Evolutionary conservation across 2,329 filamentous ascomycete genomes (phyloP), one percentile per base, ranked within the genome.

Genomic region (Fusarium sp.): DNA sequence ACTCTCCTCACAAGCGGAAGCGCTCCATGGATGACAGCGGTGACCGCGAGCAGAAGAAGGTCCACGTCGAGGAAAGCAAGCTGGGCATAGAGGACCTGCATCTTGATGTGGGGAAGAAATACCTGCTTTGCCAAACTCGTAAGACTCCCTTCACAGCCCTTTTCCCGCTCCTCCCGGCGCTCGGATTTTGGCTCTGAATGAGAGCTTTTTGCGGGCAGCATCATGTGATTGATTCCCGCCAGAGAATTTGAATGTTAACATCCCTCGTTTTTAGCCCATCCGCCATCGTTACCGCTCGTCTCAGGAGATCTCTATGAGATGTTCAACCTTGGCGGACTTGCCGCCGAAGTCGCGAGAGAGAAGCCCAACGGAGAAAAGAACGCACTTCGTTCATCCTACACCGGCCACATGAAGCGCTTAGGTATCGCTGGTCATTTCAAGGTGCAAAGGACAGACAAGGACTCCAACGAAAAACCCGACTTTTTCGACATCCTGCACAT

Each of bases 321-420:
- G 70, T 89, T 85, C 73, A 78, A 79, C 68, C 75, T 89, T 63
- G 78, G 79, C 43, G 76, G 73, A 48, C 80, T 89, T 51, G 86
- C 86, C 54, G 80, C 82, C 53, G 83, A 86, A 63, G 85, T 88
- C 36, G 86, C 86, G 58, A 82, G 86, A 58, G 83, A 83, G 49
- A 84, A 87, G 70, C 84, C 85, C 13, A 87, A 87, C 71, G 86
- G 86, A 63, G 84, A 87, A 72, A 88, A 88, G 79, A 88, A 88
- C 69, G 84, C 83, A 62, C 78, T 89, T 44, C 82, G 86, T 23
- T 88, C 88, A 72, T 88, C 86, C 14, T 89, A 88, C 77, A 89
- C 89, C 73, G 85, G 85, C 48, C 84, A 88, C 64, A 86, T 89
- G 72, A 88, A 88, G 77, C 82, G 81, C 41, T 76, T 88, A 29